These are phyloP conservation scores for Quercus rubra DNA, from an alignment of 306 rosid species.

Conservation along the genomic window DNA sequence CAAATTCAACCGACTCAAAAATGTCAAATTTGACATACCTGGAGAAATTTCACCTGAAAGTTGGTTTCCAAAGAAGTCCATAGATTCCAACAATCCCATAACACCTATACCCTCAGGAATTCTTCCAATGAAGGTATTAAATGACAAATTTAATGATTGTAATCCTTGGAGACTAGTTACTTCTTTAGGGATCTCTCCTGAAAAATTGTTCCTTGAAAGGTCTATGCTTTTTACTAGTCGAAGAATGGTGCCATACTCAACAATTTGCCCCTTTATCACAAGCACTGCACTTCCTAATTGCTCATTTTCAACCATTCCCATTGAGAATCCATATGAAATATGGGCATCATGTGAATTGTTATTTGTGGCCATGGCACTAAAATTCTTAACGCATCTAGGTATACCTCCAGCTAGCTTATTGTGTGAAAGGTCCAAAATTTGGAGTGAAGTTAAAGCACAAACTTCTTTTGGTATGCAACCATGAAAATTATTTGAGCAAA, in stretches of 20 bases:
- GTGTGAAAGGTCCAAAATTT: too few relatives aligned
- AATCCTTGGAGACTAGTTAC: not conserved
- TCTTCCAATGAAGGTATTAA: not conserved
- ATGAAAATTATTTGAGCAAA: too few relatives aligned
- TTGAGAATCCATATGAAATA: too few relatives aligned
- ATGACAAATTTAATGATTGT: not conserved
- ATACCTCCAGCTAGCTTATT: too few relatives aligned
- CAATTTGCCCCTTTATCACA: too few relatives aligned
- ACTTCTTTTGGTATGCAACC: too few relatives aligned
- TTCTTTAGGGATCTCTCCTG: not conserved
- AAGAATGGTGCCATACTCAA: not conserved
- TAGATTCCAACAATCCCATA: not conserved
- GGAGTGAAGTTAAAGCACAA: too few relatives aligned
- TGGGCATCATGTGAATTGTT: fast-evolving
- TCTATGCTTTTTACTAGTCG: not conserved
- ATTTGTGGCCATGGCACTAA: too few relatives aligned
- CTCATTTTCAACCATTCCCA: fast-evolving
- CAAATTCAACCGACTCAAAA: not conserved
- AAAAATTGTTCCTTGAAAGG: not conserved
- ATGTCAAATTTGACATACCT: not conserved
- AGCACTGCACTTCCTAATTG: too few relatives aligned
- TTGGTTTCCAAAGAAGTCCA: not conserved
- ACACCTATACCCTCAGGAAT: not conserved
- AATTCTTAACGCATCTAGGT: too few relatives aligned
- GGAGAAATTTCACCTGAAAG: not conserved